phyloP scores from a whole-genome alignment of 2,329 filamentous ascomycete species.

The Akanthomyces uredinophilus region DNA sequence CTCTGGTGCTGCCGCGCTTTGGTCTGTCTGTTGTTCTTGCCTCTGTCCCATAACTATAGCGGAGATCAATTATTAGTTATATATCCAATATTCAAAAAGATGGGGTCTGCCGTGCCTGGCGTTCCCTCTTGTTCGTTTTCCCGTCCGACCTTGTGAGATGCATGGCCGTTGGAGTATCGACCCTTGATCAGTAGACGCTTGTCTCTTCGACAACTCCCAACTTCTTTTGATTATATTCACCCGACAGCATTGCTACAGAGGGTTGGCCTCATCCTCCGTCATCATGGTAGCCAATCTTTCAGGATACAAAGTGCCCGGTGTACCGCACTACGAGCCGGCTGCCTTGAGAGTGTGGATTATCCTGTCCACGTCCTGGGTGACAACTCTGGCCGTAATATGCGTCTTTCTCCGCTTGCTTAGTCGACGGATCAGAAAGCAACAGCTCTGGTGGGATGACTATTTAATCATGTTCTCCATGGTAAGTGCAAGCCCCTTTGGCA shows the following conservation, averaged over 20 bases:
- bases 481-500: background rate
- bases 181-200: background rate
- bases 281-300: conserved; percentile 10
- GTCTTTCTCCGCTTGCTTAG: conserved; percentile 38
- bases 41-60: background rate
- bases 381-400: conserved; percentile 33
- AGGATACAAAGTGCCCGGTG: conserved; percentile 9
- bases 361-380: conserved; percentile 25
- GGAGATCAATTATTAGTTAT: background rate
- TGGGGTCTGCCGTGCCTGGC: background rate
- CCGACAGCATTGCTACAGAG: background rate
- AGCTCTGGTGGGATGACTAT: conserved; percentile 48
- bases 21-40: background rate
- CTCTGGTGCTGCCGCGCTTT: background rate
- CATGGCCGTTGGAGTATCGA: background rate
- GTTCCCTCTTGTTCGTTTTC: background rate
- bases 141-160: background rate
- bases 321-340: conserved; percentile 9
- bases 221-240: background rate
- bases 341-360: conserved; percentile 12
- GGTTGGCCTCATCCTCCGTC: background rate
- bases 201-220: background rate
- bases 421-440: conserved; percentile 37
- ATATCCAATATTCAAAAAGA: background rate
- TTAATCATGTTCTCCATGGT: conserved; percentile 46